These are phyloP conservation scores for Daldinia decipiens DNA, from an alignment of 495 filamentous ascomycete species.

Conservation along the genomic window DNA sequence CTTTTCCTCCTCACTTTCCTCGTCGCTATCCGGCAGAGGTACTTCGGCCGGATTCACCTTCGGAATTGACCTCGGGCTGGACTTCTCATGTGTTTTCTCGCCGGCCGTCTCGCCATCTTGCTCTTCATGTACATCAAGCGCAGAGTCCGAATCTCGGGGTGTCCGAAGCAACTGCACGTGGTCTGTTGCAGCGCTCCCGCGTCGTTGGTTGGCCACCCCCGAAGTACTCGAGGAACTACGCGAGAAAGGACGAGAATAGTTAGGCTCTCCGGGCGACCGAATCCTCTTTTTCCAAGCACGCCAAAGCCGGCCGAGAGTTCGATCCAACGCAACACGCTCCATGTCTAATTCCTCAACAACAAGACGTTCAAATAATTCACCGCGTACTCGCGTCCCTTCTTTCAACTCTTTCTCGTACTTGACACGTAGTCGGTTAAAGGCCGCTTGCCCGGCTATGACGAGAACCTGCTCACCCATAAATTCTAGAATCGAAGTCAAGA, in stretches of 20 bases:
- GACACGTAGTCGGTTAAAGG: slow-evolving; percentile 73
- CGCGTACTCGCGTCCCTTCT: slow-evolving; percentile 53
- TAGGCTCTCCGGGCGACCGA: slow-evolving; percentile 59
- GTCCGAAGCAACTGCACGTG: slow-evolving; percentile 12
- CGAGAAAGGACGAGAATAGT: slow-evolving; percentile 53
- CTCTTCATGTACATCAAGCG: slow-evolving; percentile 23
- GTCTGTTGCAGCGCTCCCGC: slow-evolving; percentile 51
- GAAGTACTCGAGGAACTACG: slow-evolving; percentile 49
- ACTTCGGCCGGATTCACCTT: slow-evolving; percentile 66
- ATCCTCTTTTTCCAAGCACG: slow-evolving; percentile 92
- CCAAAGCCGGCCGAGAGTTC: slow-evolving; percentile 90
- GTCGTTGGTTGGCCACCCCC: slow-evolving; percentile 47
- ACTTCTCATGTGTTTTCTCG: slow-evolving; percentile 38
- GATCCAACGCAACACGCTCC: slow-evolving; percentile 89
- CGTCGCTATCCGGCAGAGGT: slow-evolving; percentile 72
- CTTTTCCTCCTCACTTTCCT: slow-evolving; percentile 62
- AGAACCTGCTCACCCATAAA: slow-evolving; percentile 92
- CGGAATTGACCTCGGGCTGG: slow-evolving; percentile 56
- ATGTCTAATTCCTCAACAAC: slow-evolving; percentile 91
- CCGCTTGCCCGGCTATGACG: slow-evolving; percentile 86
- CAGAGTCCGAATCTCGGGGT: slow-evolving; percentile 27
- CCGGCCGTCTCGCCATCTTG: slow-evolving; percentile 9
- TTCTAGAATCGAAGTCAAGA: slow-evolving; percentile 93
- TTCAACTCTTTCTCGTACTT: slow-evolving; percentile 63
- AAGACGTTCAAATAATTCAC: slow-evolving; percentile 66